Percentiles rank a stretch among this genome's conserved stretches.
These are phyloP conservation scores for Lophium mytilinum DNA, from an alignment of 495 filamentous ascomycete species.

Conservation along the genomic window DNA sequence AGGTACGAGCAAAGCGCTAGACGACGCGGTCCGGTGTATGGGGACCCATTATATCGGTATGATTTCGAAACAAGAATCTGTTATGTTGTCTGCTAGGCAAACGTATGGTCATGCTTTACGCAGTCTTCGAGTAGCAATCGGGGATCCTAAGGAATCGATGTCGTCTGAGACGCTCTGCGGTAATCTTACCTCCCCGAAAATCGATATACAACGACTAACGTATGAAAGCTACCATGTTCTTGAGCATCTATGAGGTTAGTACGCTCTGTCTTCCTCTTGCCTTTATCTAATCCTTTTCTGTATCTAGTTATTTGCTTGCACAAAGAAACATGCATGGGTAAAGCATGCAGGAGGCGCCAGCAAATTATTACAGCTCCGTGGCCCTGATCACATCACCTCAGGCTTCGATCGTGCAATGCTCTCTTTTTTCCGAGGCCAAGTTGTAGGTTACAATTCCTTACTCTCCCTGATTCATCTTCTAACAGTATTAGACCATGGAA, in stretches of 20 bases:
- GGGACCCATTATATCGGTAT: not conserved
- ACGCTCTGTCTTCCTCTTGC: not conserved
- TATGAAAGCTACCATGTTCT: not conserved
- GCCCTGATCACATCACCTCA: slow-evolving; percentile 27
- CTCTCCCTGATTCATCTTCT: not conserved
- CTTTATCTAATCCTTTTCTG: not conserved
- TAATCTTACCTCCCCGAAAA: no score
- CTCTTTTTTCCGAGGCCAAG: slow-evolving; percentile 26
- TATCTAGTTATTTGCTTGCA: not conserved
- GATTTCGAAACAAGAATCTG: not conserved
- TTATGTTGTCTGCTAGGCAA: not conserved
- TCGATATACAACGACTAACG: no score
- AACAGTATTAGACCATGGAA: not conserved
- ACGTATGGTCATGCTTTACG: not conserved
- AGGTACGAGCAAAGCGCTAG: not conserved
- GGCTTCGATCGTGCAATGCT: slow-evolving; percentile 35
- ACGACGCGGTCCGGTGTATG: not conserved
- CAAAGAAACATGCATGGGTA: slow-evolving; percentile 24
- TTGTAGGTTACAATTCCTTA: not conserved
- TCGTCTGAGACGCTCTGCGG: not conserved
- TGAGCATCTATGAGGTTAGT: not conserved
- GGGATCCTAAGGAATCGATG: not conserved
- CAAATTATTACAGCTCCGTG: slow-evolving; percentile 32
- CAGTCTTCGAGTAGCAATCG: not conserved
- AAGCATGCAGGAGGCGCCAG: slow-evolving; percentile 35